Conservation (phyloP, 2,329 filamentous ascomycete species). For the Penicillium sp. region DNA sequence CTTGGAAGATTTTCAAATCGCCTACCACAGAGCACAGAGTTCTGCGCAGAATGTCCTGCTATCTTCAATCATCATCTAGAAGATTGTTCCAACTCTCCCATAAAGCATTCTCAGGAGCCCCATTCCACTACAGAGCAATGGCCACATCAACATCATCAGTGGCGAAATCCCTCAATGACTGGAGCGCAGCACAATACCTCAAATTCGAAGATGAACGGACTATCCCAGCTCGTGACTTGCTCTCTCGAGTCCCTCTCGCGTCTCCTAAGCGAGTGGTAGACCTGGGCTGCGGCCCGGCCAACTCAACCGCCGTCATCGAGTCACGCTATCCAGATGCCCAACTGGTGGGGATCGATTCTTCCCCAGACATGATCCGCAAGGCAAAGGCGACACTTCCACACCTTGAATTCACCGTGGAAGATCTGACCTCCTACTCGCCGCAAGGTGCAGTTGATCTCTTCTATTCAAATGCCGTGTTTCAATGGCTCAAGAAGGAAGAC, state of each 20-base stretch:
- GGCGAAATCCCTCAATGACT: slow-evolving; percentile 40
- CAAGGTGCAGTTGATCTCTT: slow-evolving; percentile 47
- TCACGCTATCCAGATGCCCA: slow-evolving; percentile 53
- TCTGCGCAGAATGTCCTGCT: slow-evolving; percentile 10
- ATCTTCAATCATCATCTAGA: slow-evolving; percentile 1
- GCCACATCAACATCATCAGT: slow-evolving; percentile 13
- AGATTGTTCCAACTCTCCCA: slow-evolving; percentile 12
- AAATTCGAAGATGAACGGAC: slow-evolving; percentile 61
- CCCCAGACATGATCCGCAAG: slow-evolving; percentile 59
- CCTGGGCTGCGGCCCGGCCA: slow-evolving; percentile 65
- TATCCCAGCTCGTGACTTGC: slow-evolving; percentile 57
- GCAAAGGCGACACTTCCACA: slow-evolving; percentile 49
- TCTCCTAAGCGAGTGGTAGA: slow-evolving; percentile 56
- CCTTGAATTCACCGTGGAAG: slow-evolving; percentile 52
- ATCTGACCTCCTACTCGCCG: slow-evolving; percentile 50
- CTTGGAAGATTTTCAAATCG: too few relatives aligned
- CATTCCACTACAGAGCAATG: slow-evolving; percentile 7
- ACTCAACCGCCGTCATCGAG: slow-evolving; percentile 58
- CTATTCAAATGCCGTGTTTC: slow-evolving; percentile 63
- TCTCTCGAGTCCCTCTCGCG: slow-evolving; percentile 52
- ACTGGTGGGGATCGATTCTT: slow-evolving; percentile 60
- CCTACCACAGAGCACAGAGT: too few relatives aligned
- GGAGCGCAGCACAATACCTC: slow-evolving; percentile 62
- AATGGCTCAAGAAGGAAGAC: slow-evolving; percentile 55
- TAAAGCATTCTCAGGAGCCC: slow-evolving; percentile 5